Evolutionary conservation across 305 asterid species (phyloP), one percentile per base, ranked within the genome.

Genomic region (Fraxinus sp.): DNA sequence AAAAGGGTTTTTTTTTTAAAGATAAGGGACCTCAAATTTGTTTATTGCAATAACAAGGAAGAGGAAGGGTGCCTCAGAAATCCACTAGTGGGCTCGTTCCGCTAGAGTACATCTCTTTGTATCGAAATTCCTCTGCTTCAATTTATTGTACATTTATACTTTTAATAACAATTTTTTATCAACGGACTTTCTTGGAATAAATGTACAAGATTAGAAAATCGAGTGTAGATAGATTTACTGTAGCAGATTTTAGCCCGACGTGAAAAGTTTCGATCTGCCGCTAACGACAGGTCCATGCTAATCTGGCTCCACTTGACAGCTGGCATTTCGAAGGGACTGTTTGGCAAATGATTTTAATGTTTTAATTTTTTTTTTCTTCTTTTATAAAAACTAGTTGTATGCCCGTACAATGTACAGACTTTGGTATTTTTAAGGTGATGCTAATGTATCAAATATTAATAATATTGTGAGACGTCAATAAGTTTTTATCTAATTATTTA

Each of bases 231-330:
- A 72, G 24, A 46, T 5, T n/a, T n/a, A 70, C 11, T 75, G 41
- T 80, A 80, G 74, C 78, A 71, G 76, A 80, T 80, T 33, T 9
- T 4, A 80, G 26, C 83, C 79, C 37, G 74, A 62, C n/a, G 33
- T 36, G 80, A 35, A 36, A 64, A 55, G 83, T 83, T 78, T 41
- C 80, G 82, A 78, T 83, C 85, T 52, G 85, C 35, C 57, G 79
- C 81, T 71, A 37, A 36, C 24, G 78, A 70, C 82, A 78, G 82
- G 44, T 46, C 78, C 41, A 46, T 66, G 7, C 72, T 71, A 39
- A 82, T 66, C 77, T 41, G 81, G 84, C 24, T 62, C 64, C 8
- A 71, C 81, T 46, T 70, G 66, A 14, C 85, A 83, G 74, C 79
- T 78, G 80, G 82, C 66, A 52, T 77, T 77, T 35, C 24, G 55